These are phyloP conservation scores for Lactarius tabidus DNA, from an alignment of 768 basidiomycete species.

Conservation along the genomic window DNA sequence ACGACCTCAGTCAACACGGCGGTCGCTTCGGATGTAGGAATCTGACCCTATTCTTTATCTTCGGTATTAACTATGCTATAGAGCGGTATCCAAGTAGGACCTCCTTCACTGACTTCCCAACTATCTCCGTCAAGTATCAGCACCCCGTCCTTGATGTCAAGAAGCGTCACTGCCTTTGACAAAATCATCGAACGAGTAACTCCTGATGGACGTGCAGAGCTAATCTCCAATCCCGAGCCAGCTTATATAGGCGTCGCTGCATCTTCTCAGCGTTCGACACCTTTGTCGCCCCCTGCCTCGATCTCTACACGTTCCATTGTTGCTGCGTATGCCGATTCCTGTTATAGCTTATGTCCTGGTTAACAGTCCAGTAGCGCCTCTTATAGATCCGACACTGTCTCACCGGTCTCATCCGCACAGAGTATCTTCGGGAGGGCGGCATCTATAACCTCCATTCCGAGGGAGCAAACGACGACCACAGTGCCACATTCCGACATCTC, in stretches of 20 bases:
- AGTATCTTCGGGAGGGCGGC: slow-evolving; percentile 18
- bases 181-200: background rate
- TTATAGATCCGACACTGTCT: slow-evolving; percentile 14
- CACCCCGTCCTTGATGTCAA: slow-evolving; percentile 13
- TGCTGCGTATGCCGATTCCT: slow-evolving; percentile 12
- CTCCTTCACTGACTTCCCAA: background rate
- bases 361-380: slow-evolving; percentile 11
- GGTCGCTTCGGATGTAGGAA: slow-evolving; percentile 1
- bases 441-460: background rate
- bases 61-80: background rate
- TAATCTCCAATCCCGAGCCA: background rate
- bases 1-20: background rate
- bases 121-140: slow-evolving; percentile 3
- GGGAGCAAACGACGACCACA: background rate
- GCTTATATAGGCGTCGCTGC: background rate
- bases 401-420: slow-evolving; percentile 18
- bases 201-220: background rate
- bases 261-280: background rate
- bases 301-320: slow-evolving; percentile 11
- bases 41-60: background rate
- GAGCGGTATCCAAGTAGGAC: background rate
- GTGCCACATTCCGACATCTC: background rate
- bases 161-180: background rate
- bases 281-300: slow-evolving; percentile 11
- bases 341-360: background rate